Evolutionary conservation across 1,284 basidiomycete species (phyloP).

Genomic region (Ceratobasidium sp.): DNA sequence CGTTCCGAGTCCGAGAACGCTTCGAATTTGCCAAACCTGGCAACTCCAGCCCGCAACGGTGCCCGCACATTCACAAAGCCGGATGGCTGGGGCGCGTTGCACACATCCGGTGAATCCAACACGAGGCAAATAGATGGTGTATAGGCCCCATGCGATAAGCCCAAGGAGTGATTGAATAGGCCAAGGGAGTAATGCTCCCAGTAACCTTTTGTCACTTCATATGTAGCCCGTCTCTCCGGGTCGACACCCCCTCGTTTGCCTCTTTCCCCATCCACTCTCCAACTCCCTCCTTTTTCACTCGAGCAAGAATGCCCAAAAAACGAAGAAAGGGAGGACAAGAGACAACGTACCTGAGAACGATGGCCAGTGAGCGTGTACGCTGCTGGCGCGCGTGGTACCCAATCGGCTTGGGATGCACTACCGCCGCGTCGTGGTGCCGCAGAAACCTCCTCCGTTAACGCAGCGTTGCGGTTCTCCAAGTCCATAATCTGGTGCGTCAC

Average conservation of each 20-base stretch:
- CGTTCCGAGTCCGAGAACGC: background rate
- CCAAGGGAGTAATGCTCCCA: constrained; percentile 17
- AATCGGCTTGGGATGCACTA: constrained; percentile 72
- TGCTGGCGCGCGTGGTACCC: constrained; percentile 84
- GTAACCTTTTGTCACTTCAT: constrained; percentile 10
- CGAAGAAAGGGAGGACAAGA: constrained; percentile 6
- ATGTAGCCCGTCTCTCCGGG: constrained; percentile 19
- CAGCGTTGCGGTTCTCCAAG: constrained; percentile 80
- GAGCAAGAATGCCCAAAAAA: background rate
- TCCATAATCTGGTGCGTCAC: constrained; percentile 79
- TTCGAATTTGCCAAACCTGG: constrained; percentile 42
- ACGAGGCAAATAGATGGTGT: constrained; percentile 42
- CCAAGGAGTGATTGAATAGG: constrained; percentile 38
- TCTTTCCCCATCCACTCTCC: constrained; percentile 5
- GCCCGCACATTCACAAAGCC: constrained; percentile 24
- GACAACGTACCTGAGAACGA: constrained; percentile 63
- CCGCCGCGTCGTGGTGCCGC: constrained; percentile 66
- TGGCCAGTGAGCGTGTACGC: constrained; percentile 85
- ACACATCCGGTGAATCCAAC: constrained; percentile 42
- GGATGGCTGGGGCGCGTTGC: constrained; percentile 36
- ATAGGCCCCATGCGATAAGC: constrained; percentile 37
- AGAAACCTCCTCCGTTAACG: constrained; percentile 77
- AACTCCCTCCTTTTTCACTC: constrained; percentile 5
- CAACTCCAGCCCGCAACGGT: constrained; percentile 29
- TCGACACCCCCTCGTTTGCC: background rate